Evolutionary conservation across 495 filamentous ascomycete genomes (phyloP).

Genomic region (Mytilinidion resinicola): DNA sequence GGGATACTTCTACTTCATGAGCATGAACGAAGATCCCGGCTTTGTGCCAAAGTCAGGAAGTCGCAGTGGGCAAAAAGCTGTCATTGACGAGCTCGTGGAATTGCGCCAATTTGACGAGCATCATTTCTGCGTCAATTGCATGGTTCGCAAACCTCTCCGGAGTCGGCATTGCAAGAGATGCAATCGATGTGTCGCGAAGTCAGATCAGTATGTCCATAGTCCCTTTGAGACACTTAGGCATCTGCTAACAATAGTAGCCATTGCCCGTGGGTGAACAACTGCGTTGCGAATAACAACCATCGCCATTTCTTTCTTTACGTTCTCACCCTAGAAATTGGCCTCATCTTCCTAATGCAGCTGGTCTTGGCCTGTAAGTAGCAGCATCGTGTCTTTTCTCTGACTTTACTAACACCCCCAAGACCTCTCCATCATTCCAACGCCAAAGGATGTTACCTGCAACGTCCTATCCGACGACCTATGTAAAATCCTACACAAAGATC

Average conservation of each 20-base stretch:
- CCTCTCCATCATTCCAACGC: slow-evolving; percentile 41
- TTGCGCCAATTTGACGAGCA: slow-evolving; percentile 86
- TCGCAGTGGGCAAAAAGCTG: slow-evolving; percentile 76
- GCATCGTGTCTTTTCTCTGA: slow-evolving; percentile 6
- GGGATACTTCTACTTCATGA: slow-evolving; percentile 75
- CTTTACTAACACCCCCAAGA: slow-evolving; percentile 35
- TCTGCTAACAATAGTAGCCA: slow-evolving; percentile 60
- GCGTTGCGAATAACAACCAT: slow-evolving; percentile 88
- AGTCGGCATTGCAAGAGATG: slow-evolving; percentile 95
- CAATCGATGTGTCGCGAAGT: slow-evolving; percentile 86
- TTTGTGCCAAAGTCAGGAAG: slow-evolving; percentile 90
- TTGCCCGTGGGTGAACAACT: slow-evolving; percentile 97
- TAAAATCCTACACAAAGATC: slow-evolving; percentile 64
- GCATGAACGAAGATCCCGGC: slow-evolving; percentile 84
- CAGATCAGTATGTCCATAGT: slow-evolving; percentile 81
- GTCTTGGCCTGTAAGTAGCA: slow-evolving; percentile 45
- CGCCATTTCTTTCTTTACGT: slow-evolving; percentile 92
- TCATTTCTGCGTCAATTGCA: slow-evolving; percentile 89
- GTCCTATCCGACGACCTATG: slow-evolving; percentile 70
- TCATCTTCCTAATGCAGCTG: slow-evolving; percentile 51
- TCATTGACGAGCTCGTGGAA: slow-evolving; percentile 76
- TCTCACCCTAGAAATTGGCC: slow-evolving; percentile 65
- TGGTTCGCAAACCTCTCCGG: slow-evolving; percentile 82
- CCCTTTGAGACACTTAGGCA: background rate
- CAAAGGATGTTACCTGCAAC: slow-evolving; percentile 55